Evolutionary conservation across 768 basidiomycete species (phyloP).

Genomic region (Cyclocybe cylindracea): DNA sequence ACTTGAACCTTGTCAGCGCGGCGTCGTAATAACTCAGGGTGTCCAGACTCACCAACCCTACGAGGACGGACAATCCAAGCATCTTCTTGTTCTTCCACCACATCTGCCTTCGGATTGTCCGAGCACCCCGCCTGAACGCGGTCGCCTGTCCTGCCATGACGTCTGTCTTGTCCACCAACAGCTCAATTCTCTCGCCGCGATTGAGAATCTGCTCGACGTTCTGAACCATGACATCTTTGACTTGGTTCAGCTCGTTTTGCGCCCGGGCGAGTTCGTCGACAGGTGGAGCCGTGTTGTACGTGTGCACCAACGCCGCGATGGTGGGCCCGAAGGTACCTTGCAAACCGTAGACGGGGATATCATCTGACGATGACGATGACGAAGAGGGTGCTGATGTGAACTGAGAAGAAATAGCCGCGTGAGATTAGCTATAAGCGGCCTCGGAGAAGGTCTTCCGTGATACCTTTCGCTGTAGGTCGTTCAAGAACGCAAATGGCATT

Average conservation of each 20-base stretch:
- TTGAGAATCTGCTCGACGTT: constrained; percentile 96
- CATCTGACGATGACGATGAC: constrained; percentile 61
- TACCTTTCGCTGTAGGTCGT: constrained; percentile 82
- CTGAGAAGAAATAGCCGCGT: constrained; percentile 28
- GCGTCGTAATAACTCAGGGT: not conserved
- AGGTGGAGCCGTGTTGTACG: constrained; percentile 88
- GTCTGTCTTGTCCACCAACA: constrained; percentile 97
- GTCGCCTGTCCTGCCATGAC: constrained; percentile 93
- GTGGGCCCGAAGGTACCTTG: constrained; percentile 73
- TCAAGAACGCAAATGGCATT: constrained; percentile 92
- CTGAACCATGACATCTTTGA: constrained; percentile 98
- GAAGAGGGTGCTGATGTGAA: constrained; percentile 66
- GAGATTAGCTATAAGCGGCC: constrained; percentile 1
- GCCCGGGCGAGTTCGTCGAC: constrained; percentile 88
- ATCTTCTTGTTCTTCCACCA: constrained; percentile 87
- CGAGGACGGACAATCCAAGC: constrained; percentile 64
- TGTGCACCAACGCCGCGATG: constrained; percentile 76
- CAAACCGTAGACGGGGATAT: constrained; percentile 60
- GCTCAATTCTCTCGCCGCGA: constrained; percentile 92
- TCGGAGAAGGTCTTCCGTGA: constrained; percentile 1
- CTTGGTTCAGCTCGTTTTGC: constrained; percentile 83
- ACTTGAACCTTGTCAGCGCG: constrained; percentile 33
- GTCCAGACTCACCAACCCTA: constrained; percentile 58
- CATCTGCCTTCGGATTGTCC: constrained; percentile 81
- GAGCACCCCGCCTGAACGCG: constrained; percentile 87